Conservation (phyloP, 2,329 filamentous ascomycete species). For the Catunica adiposa region DNA sequence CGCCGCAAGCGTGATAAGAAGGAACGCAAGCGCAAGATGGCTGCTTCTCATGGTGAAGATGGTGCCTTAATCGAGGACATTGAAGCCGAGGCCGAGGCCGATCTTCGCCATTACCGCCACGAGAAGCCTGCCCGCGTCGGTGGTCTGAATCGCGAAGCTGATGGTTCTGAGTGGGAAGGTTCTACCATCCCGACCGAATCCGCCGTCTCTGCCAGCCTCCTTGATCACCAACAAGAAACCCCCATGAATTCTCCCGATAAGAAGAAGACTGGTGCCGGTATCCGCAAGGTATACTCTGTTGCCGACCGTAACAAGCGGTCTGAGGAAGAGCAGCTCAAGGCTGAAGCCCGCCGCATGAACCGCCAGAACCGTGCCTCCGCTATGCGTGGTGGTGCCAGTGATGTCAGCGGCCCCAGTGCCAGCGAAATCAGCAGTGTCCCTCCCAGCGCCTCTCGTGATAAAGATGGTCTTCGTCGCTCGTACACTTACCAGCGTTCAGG, state of each 20-base stretch:
- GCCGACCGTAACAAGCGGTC: slow-evolving; percentile 36
- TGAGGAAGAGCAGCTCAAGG: slow-evolving; percentile 37
- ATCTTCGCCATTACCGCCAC: slow-evolving; percentile 68
- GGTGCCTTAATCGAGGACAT: slow-evolving; percentile 42
- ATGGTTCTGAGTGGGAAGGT: slow-evolving; percentile 67
- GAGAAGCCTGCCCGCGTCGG: slow-evolving; percentile 78
- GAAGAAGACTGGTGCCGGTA: slow-evolving; percentile 28
- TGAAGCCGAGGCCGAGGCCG: slow-evolving; percentile 46
- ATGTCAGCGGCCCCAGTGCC: slow-evolving; percentile 6
- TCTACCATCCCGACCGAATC: slow-evolving; percentile 50
- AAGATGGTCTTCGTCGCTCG: slow-evolving; percentile 26
- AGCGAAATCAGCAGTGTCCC: slow-evolving; percentile 3
- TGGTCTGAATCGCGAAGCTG: slow-evolving; percentile 68
- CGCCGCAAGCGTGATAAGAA: slow-evolving; percentile 29
- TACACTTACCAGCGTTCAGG: slow-evolving; percentile 35
- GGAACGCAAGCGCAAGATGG: slow-evolving; percentile 22
- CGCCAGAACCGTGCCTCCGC: slow-evolving; percentile 30
- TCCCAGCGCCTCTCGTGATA: not conserved
- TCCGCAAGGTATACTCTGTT: slow-evolving; percentile 46
- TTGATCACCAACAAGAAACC: slow-evolving; percentile 39
- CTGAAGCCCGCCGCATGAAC: slow-evolving; percentile 38
- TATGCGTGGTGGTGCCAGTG: slow-evolving; percentile 12
- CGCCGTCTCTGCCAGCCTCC: slow-evolving; percentile 42
- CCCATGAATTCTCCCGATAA: slow-evolving; percentile 38
- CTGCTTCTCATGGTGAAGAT: slow-evolving; percentile 35